These are phyloP conservation scores for Sistotremastrum suecicum DNA, from an alignment of 768 basidiomycete genomes.

Conservation along the genomic window DNA sequence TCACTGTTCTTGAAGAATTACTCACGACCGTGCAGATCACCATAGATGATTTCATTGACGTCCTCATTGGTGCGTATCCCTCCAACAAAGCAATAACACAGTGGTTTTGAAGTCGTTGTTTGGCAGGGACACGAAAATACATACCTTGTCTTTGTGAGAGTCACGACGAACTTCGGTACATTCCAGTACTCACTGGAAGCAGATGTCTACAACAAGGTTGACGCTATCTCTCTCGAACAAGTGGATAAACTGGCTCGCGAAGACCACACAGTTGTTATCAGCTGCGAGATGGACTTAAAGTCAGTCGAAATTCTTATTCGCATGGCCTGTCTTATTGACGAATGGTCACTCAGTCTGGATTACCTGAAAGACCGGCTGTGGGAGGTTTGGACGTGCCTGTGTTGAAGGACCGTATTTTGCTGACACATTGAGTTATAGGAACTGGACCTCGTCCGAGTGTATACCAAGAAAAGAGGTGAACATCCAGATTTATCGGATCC, in stretches of 20 bases:
- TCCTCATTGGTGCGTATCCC: slow-evolving; percentile 61
- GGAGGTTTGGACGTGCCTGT: slow-evolving; percentile 15
- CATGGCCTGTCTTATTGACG: background rate
- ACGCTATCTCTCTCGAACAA: slow-evolving; percentile 71
- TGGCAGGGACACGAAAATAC: slow-evolving; percentile 80
- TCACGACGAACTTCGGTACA: slow-evolving; percentile 1
- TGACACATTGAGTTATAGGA: slow-evolving; percentile 37
- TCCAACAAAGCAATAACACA: background rate
- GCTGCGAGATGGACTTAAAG: slow-evolving; percentile 92
- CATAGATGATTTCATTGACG: slow-evolving; percentile 94
- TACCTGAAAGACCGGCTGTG: slow-evolving; percentile 28
- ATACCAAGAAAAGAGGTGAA: slow-evolving; percentile 94
- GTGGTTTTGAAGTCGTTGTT: background rate
- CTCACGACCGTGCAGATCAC: slow-evolving; percentile 47
- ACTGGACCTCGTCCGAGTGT: slow-evolving; percentile 75
- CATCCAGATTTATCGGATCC: slow-evolving; percentile 89
- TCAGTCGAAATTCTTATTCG: slow-evolving; percentile 18
- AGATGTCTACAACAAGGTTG: slow-evolving; percentile 97
- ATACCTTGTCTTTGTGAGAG: slow-evolving; percentile 77
- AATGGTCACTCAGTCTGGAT: slow-evolving; percentile 14
- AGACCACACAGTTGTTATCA: slow-evolving; percentile 84
- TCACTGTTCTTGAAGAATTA: slow-evolving; percentile 1
- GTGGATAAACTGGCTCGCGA: slow-evolving; percentile 73
- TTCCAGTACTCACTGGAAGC: slow-evolving; percentile 3
- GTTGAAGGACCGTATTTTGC: background rate